These are phyloP conservation scores for Boeremia exigua DNA, from an alignment of 2,329 filamentous ascomycete genomes.

Conservation along the genomic window DNA sequence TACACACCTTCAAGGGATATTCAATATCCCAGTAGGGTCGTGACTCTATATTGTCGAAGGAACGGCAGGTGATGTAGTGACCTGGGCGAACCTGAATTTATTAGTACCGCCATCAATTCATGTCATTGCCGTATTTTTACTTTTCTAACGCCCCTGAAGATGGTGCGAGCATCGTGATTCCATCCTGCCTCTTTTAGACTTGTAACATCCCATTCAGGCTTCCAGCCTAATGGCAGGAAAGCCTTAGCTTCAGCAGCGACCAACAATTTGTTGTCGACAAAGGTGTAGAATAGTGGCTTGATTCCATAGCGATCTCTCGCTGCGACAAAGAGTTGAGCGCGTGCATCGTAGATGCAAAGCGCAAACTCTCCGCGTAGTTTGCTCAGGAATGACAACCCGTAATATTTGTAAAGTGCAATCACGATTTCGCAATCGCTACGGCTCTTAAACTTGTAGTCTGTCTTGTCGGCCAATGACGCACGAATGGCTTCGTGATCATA, in stretches of 20 bases:
- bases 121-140: slow-evolving; percentile 4
- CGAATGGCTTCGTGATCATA: slow-evolving; percentile 60
- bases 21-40: slow-evolving; percentile 60
- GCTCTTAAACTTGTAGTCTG: slow-evolving; percentile 53
- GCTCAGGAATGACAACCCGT: slow-evolving; percentile 53
- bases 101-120: slow-evolving; percentile 11
- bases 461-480: slow-evolving; percentile 34
- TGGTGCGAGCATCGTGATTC: slow-evolving; percentile 54
- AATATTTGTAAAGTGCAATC: slow-evolving; percentile 55
- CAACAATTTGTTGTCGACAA: slow-evolving; percentile 49
- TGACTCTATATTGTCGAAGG: slow-evolving; percentile 47
- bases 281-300: slow-evolving; percentile 62
- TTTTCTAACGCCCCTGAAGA: slow-evolving; percentile 58
- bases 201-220: slow-evolving; percentile 59
- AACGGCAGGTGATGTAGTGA: slow-evolving; percentile 28
- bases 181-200: slow-evolving; percentile 53
- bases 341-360: slow-evolving; percentile 58
- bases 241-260: slow-evolving; percentile 62
- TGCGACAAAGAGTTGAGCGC: slow-evolving; percentile 50
- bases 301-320: slow-evolving; percentile 64
- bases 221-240: slow-evolving; percentile 58
- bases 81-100: slow-evolving; percentile 47
- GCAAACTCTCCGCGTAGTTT: slow-evolving; percentile 63
- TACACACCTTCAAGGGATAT: slow-evolving; percentile 54
- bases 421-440: slow-evolving; percentile 60